Conservation (phyloP, 495 filamentous ascomycete genomes). For the Haplographium delicatum region DNA sequence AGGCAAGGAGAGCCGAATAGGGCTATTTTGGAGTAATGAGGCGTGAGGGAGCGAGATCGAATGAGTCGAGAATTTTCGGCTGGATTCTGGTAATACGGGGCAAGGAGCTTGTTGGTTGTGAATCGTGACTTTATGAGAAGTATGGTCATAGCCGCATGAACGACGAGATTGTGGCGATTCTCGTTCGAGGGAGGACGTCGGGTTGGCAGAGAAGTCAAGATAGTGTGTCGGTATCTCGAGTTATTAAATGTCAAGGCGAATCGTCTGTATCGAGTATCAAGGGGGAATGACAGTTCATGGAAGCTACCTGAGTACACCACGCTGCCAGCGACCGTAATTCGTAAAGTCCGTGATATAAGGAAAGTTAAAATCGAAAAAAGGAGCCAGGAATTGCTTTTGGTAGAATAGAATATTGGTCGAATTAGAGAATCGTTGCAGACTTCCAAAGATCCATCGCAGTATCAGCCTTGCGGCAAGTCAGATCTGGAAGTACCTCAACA, state of each 20-base stretch:
- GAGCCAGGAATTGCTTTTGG: slow-evolving; percentile 30
- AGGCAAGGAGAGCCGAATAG: slow-evolving; percentile 14
- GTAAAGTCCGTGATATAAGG: slow-evolving; percentile 25
- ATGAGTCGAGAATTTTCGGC: slow-evolving; percentile 13
- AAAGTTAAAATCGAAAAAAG: slow-evolving; percentile 26
- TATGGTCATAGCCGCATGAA: slow-evolving; percentile 29
- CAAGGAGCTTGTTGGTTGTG: slow-evolving; percentile 16
- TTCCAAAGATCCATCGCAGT: slow-evolving; percentile 34
- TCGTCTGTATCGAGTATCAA: slow-evolving; percentile 25
- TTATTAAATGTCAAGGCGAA: slow-evolving; percentile 26
- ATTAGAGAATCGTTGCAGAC: slow-evolving; percentile 24
- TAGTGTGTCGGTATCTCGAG: slow-evolving; percentile 26
- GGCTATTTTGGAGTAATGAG: slow-evolving; percentile 3
- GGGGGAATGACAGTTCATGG: slow-evolving; percentile 17
- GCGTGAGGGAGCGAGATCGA: slow-evolving; percentile 19
- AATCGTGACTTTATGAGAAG: slow-evolving; percentile 26
- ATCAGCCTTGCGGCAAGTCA: slow-evolving; percentile 56
- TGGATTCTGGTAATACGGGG: slow-evolving; percentile 1
- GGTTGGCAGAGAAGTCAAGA: slow-evolving; percentile 29
- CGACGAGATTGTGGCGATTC: slow-evolving; percentile 36
- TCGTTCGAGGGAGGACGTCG: slow-evolving; percentile 31
- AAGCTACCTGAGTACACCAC: slow-evolving; percentile 21
- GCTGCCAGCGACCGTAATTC: slow-evolving; percentile 26
- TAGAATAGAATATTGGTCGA: slow-evolving; percentile 16
- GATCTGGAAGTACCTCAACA: slow-evolving; percentile 37